Evolutionary conservation across 1,139 yeast genomes (phyloP).

Genomic region (Lipomyces yarrowii): DNA sequence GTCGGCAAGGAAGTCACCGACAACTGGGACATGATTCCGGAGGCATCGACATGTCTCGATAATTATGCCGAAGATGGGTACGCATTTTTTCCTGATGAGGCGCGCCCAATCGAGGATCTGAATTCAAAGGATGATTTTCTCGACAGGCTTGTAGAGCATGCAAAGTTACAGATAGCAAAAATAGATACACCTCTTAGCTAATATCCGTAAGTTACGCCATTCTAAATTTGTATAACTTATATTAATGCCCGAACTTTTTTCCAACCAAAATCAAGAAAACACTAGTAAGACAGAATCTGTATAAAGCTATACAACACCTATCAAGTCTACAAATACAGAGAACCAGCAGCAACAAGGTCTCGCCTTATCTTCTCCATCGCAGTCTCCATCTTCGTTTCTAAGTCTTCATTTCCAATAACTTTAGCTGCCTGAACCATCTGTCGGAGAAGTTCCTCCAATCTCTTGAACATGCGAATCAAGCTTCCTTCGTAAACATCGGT

Average conservation of each 20-base stretch:
- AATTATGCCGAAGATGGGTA: slow-evolving; percentile 21
- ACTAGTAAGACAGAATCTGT: background rate
- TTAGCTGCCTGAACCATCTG: slow-evolving; percentile 86
- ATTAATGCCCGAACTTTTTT: background rate
- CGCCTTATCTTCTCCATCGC: slow-evolving; percentile 86
- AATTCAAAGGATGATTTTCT: slow-evolving; percentile 9
- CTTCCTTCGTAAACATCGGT: slow-evolving; percentile 98
- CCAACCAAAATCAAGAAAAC: background rate
- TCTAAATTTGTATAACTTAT: background rate
- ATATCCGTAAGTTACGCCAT: background rate
- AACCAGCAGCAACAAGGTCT: slow-evolving; percentile 95
- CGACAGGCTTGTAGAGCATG: background rate
- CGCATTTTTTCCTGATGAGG: slow-evolving; percentile 14
- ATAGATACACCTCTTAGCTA: background rate
- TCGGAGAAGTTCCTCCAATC: slow-evolving; percentile 88
- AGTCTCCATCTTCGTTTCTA: slow-evolving; percentile 86
- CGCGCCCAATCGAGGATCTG: slow-evolving; percentile 8
- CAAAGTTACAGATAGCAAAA: background rate
- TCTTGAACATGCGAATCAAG: slow-evolving; percentile 87
- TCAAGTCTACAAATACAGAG: slow-evolving; percentile 61
- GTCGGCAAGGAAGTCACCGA: slow-evolving; percentile 6
- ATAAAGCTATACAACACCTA: background rate
- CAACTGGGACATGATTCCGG: slow-evolving; percentile 25
- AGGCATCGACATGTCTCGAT: slow-evolving; percentile 8
- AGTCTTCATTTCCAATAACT: slow-evolving; percentile 84